Evolutionary conservation across 352 stramenopile genomes (phyloP).

Genomic region (Phytophthora pisi): DNA sequence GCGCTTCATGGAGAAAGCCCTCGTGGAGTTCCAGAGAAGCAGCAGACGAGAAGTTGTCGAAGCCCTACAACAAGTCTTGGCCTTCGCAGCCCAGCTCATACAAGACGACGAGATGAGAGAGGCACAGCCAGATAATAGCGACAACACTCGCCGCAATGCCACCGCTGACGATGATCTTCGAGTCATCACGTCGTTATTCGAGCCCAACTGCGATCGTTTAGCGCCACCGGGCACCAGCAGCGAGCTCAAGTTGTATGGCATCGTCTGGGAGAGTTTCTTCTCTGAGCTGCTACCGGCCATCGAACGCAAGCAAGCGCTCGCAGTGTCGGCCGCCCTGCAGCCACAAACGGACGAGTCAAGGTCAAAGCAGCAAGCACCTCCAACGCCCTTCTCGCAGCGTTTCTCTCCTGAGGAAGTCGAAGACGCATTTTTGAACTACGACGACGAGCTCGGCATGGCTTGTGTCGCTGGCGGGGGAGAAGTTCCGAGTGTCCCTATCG

Average conservation of each 20-base stretch:
- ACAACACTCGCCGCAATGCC: background rate
- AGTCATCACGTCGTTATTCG: constrained; percentile 48
- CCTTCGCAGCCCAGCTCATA: constrained; percentile 38
- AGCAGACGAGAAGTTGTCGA: constrained; percentile 54
- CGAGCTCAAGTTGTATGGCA: constrained; percentile 57
- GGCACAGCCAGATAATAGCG: background rate
- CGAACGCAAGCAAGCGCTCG: constrained; percentile 35
- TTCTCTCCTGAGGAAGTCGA: constrained; percentile 56
- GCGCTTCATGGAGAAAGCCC: constrained; percentile 56
- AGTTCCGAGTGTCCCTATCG: constrained; percentile 17
- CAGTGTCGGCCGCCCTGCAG: background rate
- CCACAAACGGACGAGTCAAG: background rate
- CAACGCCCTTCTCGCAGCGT: constrained; percentile 22
- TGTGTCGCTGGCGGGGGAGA: constrained; percentile 24
- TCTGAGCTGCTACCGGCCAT: constrained; percentile 46
- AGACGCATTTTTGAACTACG: constrained; percentile 58
- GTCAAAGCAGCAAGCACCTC: background rate
- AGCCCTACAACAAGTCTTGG: constrained; percentile 47
- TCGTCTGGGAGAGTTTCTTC: constrained; percentile 68
- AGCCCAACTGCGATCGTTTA: constrained; percentile 50
- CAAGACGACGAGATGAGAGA: background rate
- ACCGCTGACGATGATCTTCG: constrained; percentile 25
- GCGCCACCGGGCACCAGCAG: constrained; percentile 29
- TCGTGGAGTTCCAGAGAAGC: constrained; percentile 55
- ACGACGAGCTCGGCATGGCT: constrained; percentile 60